phyloP scores from a whole-genome alignment of 371 early-diverging fungal species.

The Actinomortierella wolfii region DNA sequence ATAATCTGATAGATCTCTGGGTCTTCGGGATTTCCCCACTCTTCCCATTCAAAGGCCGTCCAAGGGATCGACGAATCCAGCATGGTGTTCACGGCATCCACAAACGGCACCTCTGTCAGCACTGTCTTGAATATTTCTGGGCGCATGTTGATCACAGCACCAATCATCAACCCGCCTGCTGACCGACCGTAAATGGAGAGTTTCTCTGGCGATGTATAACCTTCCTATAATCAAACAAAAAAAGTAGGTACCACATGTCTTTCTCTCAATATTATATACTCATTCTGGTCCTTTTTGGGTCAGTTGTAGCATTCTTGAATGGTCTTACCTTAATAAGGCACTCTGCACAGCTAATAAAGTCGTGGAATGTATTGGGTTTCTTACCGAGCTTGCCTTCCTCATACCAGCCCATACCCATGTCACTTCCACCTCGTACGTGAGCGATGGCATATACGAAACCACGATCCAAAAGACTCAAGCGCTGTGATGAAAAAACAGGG shows the following conservation, averaged over 20 bases:
- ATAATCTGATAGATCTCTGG: conserved; percentile 49
- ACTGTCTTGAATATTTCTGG: conserved; percentile 63
- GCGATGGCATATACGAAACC: conserved; percentile 72
- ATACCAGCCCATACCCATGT: conserved; percentile 64
- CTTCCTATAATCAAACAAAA: conserved; percentile 34
- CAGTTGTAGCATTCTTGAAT: no score
- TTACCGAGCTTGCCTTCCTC: conserved; percentile 63
- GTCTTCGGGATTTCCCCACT: conserved; percentile 58
- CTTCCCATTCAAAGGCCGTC: conserved; percentile 59
- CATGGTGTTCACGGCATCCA: conserved; percentile 61
- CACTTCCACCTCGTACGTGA: conserved; percentile 66
- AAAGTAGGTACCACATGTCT: not conserved
- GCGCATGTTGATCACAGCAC: conserved; percentile 58
- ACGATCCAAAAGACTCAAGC: conserved; percentile 57
- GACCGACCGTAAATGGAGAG: conserved; percentile 63
- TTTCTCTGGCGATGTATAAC: conserved; percentile 55
- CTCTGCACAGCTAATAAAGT: conserved; percentile 58
- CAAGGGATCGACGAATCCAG: conserved; percentile 58
- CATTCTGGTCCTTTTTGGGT: no score
- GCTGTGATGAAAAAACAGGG: conserved; percentile 55
- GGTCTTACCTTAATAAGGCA: conserved; percentile 49
- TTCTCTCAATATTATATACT: not conserved
- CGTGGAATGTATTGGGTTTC: conserved; percentile 65
- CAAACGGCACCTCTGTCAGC: conserved; percentile 60
- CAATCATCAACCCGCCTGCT: conserved; percentile 65